phyloP scores from a whole-genome alignment of 2,329 filamentous ascomycete genomes.

The Aspergillus pseudoviridinutans region DNA sequence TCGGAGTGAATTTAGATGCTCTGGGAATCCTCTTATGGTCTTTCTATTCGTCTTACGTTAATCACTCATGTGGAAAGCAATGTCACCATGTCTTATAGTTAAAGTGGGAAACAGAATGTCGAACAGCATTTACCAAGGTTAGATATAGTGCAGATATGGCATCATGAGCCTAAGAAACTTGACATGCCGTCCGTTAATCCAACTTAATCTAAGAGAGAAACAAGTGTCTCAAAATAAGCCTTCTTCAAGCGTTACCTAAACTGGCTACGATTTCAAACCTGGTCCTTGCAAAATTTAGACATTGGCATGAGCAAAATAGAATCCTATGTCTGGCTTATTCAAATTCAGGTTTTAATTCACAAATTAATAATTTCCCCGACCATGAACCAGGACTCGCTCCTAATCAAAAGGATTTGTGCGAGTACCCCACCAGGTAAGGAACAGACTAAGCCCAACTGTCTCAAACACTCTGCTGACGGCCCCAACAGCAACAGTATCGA shows the following conservation, averaged over 20 bases:
- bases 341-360: neutral
- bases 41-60: neutral
- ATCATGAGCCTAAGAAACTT: neutral
- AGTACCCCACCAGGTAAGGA: slow-evolving; percentile 98
- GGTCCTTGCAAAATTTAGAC: neutral
- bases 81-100: neutral
- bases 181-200: neutral
- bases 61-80: neutral
- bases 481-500: slow-evolving; percentile 85
- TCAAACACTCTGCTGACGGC: slow-evolving; percentile 81
- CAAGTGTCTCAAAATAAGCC: neutral
- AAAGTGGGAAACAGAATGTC: neutral
- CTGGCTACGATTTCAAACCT: too few species aligned
- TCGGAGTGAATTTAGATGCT: neutral
- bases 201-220: neutral
- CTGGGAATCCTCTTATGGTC: neutral
- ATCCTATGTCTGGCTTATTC: neutral
- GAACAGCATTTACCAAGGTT: neutral
- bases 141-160: neutral
- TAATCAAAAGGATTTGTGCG: slow-evolving; percentile 89
- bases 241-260: neutral
- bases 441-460: slow-evolving; percentile 84
- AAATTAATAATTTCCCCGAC: neutral
- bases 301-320: neutral
- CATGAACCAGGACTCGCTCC: slow-evolving; percentile 18